phyloP scores from a whole-genome alignment of 2,329 filamentous ascomycete genomes.

The Beauveria australis region DNA sequence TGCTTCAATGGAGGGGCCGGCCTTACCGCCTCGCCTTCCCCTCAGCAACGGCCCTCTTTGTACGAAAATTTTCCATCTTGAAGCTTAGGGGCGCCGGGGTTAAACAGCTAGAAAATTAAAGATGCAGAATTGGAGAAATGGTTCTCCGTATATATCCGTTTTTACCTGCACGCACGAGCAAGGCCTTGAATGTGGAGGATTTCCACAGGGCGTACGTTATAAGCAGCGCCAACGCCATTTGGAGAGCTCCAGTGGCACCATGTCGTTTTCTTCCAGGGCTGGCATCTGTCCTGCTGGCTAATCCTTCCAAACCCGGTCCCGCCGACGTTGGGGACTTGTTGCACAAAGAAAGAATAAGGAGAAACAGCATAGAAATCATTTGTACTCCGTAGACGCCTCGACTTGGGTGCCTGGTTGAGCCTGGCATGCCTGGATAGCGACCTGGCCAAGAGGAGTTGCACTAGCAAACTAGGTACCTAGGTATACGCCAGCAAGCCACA shows the following conservation, averaged over 20 bases:
- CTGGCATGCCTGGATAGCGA: background rate
- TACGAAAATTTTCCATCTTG: background rate
- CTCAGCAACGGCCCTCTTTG: background rate
- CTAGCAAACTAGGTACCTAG: too few relatives aligned
- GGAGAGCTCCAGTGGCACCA: background rate
- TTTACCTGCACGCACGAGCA: background rate
- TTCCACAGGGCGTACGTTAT: conserved; percentile 3
- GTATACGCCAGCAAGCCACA: background rate
- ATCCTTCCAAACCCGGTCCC: background rate
- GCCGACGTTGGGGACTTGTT: background rate
- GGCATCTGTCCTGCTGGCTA: background rate
- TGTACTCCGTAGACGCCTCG: background rate
- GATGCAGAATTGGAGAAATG: background rate
- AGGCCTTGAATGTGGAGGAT: conserved; percentile 1
- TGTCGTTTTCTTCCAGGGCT: background rate
- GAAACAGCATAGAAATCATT: background rate
- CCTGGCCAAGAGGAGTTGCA: too few relatives aligned
- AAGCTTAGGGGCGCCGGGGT: background rate
- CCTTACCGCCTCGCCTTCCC: conserved; percentile 4
- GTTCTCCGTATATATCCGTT: conserved; percentile 2
- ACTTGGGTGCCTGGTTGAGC: background rate
- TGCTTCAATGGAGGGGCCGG: background rate
- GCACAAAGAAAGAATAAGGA: background rate
- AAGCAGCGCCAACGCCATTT: background rate
- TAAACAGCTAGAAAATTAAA: background rate